These are phyloP conservation scores for Pseudogymnoascus sp. DNA, from an alignment of 2,329 filamentous ascomycete genomes.

Conservation along the genomic window DNA sequence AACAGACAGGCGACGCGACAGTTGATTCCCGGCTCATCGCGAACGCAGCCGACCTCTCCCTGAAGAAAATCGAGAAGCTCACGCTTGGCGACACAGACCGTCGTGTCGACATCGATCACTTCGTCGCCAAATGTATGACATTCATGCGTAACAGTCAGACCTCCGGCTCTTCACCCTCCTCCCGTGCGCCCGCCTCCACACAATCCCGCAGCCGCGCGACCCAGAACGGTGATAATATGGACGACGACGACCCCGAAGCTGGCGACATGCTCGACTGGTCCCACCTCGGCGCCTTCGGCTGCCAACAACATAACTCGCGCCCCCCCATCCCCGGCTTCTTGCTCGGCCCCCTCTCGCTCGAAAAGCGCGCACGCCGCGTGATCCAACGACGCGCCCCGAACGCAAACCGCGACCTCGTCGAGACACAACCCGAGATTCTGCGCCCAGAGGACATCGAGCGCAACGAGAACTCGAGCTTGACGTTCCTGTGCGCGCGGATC, in stretches of 20 bases:
- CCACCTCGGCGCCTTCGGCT: conserved; percentile 70
- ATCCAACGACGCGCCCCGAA: conserved; percentile 62
- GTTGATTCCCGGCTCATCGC: conserved; percentile 85
- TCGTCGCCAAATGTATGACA: conserved; percentile 79
- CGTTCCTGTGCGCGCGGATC: conserved; percentile 70
- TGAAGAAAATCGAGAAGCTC: conserved; percentile 68
- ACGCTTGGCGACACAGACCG: conserved; percentile 65
- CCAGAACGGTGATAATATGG: conserved; percentile 41
- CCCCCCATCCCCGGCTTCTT: conserved; percentile 78
- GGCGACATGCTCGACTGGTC: conserved; percentile 82
- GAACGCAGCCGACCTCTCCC: conserved; percentile 69
- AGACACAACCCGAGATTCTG: conserved; percentile 73
- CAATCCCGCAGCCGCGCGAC: conserved; percentile 33
- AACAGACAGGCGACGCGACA: conserved; percentile 83
- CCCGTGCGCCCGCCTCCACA: conserved; percentile 40
- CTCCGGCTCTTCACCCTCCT: conserved; percentile 44
- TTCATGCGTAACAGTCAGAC: conserved; percentile 69
- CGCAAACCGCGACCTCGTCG: conserved; percentile 58
- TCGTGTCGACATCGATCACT: conserved; percentile 83
- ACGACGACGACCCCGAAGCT: conserved; percentile 61
- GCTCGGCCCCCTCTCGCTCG: conserved; percentile 78
- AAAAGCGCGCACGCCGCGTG: conserved; percentile 70
- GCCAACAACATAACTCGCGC: conserved; percentile 63
- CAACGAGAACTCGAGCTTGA: conserved; percentile 72
- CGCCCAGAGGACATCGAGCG: conserved; percentile 63